These are phyloP conservation scores for Phytophthora ramorum DNA, from an alignment of 352 stramenopile genomes.

Conservation along the genomic window DNA sequence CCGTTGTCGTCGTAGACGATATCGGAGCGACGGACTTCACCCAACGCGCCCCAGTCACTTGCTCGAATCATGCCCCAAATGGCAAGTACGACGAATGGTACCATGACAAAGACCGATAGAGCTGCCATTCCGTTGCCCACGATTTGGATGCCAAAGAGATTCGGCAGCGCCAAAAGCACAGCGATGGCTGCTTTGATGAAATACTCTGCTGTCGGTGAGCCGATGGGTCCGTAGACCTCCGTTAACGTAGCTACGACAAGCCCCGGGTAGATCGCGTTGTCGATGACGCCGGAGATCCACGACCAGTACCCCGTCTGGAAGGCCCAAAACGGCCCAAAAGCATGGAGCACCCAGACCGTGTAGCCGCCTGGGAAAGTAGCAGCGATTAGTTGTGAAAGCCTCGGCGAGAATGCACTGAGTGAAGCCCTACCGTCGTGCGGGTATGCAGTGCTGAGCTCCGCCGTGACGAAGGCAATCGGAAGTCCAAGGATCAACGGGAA, in stretches of 20 bases:
- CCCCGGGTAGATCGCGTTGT: slow-evolving; percentile 94
- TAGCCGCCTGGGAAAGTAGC: slow-evolving; percentile 59
- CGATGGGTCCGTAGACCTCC: slow-evolving; percentile 47
- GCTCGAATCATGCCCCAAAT: slow-evolving; percentile 40
- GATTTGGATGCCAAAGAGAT: slow-evolving; percentile 73
- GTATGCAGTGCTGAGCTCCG: slow-evolving; percentile 91
- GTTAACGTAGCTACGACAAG: slow-evolving; percentile 58
- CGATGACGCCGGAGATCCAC: slow-evolving; percentile 91
- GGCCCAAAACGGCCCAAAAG: slow-evolving; percentile 90
- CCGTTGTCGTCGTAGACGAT: slow-evolving; percentile 41
- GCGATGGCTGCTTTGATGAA: slow-evolving; percentile 54
- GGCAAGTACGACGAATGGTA: slow-evolving; percentile 89
- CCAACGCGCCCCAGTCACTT: slow-evolving; percentile 46
- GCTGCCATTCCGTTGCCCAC: slow-evolving; percentile 80
- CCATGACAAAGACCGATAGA: slow-evolving; percentile 88
- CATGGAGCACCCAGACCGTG: slow-evolving; percentile 92
- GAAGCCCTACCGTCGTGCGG: slow-evolving; percentile 63
- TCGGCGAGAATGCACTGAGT: not conserved
- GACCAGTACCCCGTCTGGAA: slow-evolving; percentile 83
- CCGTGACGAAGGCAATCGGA: slow-evolving; percentile 92
- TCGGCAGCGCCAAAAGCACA: slow-evolving; percentile 46
- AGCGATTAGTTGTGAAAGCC: not conserved
- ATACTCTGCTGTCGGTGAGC: slow-evolving; percentile 37
- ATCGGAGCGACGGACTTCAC: slow-evolving; percentile 44
- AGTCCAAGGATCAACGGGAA: slow-evolving; percentile 92